Base-by-base conservation (phyloP, 129 eudicot species). In the Flaveria trinervia region DNA sequence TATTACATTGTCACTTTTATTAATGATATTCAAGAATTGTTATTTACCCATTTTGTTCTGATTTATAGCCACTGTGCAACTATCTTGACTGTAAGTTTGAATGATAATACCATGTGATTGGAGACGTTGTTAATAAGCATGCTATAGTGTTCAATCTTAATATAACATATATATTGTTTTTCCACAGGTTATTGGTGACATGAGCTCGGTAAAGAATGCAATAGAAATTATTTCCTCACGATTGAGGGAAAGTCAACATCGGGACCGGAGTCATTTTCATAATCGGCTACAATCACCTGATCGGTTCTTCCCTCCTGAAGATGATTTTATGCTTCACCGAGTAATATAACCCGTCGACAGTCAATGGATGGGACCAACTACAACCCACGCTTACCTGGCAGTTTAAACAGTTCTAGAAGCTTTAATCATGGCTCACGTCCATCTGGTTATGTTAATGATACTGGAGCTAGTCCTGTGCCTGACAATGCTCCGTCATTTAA, bases 211-310 rank as follows among this genome's bases (percentile, higher is more conserved):
- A 71, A 95, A 95, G 82, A 87, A 88, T 70, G 97, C 99, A 52
- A 75, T 95, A 61, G 83, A 86, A 65, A 87, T 87, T 50, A 91
- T 95, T 25, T 89, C 99, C 26, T 87, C 96, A 9, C 96, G 99
- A 43, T 83, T 95, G 84, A 88, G 92, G 67, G 99, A 95, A 83
- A 89, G 96, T 75, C 99, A 95, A 81, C 99, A 95, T 79, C 96
- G 99, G 67, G 99, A 95, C 69, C 89, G 99, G 36, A 81, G 89
- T 77, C 84, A 89, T 79, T 89, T 86, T 64, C 89, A 86, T 16
- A 84, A 84, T 10, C 96, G 97, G 61, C 18, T 82, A 65, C 89
- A 87, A 28, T 85, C 97, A 71, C 92, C 95, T n/a, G 99, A 94
- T 7, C 81, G 89, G 70, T 86, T 87, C 83, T 82, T 84, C 51